Evolutionary conservation across 192 early-diverging fungal genomes (phyloP).

Genomic region (Borealophlyctis nickersoniae): DNA sequence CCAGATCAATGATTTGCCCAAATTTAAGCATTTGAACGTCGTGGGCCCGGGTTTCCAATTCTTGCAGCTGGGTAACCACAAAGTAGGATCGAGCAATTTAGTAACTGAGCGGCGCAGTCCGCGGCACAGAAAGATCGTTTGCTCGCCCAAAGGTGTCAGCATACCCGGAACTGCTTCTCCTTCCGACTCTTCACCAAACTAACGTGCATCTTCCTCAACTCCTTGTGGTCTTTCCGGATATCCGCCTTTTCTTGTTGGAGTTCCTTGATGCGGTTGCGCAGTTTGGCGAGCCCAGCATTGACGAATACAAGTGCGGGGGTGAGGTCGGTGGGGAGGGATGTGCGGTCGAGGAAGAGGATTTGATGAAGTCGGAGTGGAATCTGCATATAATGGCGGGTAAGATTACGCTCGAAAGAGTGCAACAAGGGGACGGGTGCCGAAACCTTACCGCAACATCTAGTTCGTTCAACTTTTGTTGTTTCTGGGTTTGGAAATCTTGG

Average conservation of each 20-base stretch:
- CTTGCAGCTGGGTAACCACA: slow-evolving; percentile 34
- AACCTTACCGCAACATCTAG: slow-evolving; percentile 50
- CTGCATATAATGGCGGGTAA: slow-evolving; percentile 2
- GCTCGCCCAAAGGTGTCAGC: background rate
- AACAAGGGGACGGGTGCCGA: background rate
- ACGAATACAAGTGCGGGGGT: slow-evolving; percentile 51
- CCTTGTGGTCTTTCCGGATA: slow-evolving; percentile 57
- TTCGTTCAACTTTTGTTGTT: slow-evolving; percentile 64
- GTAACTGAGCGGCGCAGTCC: too few species aligned
- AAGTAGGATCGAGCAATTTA: too few species aligned
- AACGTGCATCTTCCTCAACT: slow-evolving; percentile 60
- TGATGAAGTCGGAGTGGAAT: slow-evolving; percentile 54
- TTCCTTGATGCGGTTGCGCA: slow-evolving; percentile 53
- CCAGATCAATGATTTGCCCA: slow-evolving; percentile 59
- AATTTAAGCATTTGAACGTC: slow-evolving; percentile 71
- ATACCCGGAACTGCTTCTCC: slow-evolving; percentile 52
- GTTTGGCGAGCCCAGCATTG: slow-evolving; percentile 45
- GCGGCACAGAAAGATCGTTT: too few species aligned
- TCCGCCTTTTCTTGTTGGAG: slow-evolving; percentile 63
- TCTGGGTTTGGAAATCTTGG: slow-evolving; percentile 67
- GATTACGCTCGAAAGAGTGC: background rate
- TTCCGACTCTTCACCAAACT: slow-evolving; percentile 50
- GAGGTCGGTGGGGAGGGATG: slow-evolving; percentile 46
- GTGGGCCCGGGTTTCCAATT: slow-evolving; percentile 43
- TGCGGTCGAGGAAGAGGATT: slow-evolving; percentile 50